These are phyloP conservation scores for Thuja plicata DNA, from an alignment of 83 land plant genomes.

Conservation along the genomic window DNA sequence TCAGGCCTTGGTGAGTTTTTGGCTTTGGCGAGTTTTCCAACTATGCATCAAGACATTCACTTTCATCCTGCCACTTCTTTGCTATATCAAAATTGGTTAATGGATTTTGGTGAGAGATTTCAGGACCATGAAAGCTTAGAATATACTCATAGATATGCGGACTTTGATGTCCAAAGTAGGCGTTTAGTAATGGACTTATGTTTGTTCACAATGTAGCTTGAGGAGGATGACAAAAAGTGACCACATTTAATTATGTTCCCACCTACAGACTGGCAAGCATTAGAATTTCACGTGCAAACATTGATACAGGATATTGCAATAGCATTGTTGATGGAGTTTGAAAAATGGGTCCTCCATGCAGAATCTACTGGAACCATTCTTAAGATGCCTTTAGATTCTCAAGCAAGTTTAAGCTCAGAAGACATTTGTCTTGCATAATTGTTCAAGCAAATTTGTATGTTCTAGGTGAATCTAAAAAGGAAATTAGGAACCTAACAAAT, in stretches of 20 bases:
- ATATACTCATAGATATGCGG: background rate
- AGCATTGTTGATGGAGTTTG: conserved; percentile 90
- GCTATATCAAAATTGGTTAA: background rate
- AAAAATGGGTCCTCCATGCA: conserved; percentile 90
- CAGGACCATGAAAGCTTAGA: background rate
- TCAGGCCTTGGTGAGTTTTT: too few relatives aligned
- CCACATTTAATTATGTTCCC: conserved; percentile 71
- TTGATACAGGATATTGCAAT: conserved; percentile 96
- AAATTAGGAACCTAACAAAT: background rate
- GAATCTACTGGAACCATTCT: conserved; percentile 89
- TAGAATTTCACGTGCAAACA: conserved; percentile 84
- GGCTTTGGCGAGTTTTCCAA: too few relatives aligned
- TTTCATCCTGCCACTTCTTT: background rate
- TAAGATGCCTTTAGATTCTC: conserved; percentile 95
- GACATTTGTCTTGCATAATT: conserved; percentile 61
- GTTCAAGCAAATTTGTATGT: background rate
- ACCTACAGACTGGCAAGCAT: conserved; percentile 69
- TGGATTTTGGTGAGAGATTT: background rate
- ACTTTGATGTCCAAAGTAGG: background rate
- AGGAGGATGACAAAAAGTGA: conserved; percentile 64
- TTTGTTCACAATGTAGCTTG: conserved; percentile 38
- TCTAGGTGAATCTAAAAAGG: background rate
- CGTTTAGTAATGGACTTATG: background rate
- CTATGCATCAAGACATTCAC: background rate
- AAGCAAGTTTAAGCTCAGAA: conserved; percentile 88